phyloP scores from a whole-genome alignment of 148 eudicot species.

The Agrostemma githago region DNA sequence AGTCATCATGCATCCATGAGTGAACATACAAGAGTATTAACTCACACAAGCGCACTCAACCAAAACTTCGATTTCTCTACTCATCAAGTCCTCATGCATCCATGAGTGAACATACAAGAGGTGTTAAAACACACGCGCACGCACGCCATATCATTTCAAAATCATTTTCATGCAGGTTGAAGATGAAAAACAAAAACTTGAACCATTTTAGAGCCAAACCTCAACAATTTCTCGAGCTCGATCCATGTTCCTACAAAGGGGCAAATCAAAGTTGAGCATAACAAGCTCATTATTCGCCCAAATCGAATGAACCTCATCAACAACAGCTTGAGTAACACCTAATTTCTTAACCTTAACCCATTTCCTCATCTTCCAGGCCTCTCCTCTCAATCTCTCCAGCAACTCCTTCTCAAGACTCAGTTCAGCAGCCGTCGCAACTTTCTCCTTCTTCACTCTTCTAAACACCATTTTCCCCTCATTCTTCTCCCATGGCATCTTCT shows the following conservation, averaged over 20 bases:
- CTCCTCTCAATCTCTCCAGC: slow-evolving; percentile 66
- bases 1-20: no score
- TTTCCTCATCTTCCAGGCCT: slow-evolving; percentile 54
- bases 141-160: not conserved
- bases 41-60: not conserved
- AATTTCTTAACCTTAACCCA: slow-evolving; percentile 87
- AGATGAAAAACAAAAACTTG: not conserved
- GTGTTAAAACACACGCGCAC: not conserved
- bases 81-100: no score
- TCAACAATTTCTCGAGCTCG: slow-evolving; percentile 89
- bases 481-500: slow-evolving; percentile 74
- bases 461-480: slow-evolving; percentile 45
- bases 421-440: slow-evolving; percentile 54
- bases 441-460: slow-evolving; percentile 56
- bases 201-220: slow-evolving; percentile 35
- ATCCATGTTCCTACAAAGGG: slow-evolving; percentile 81
- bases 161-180: not conserved
- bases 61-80: not conserved
- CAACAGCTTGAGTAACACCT: slow-evolving; percentile 75
- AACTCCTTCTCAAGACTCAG: slow-evolving; percentile 59
- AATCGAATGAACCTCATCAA: slow-evolving; percentile 54
- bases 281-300: slow-evolving; percentile 47
- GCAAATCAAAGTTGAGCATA: slow-evolving; percentile 65
- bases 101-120: not conserved
- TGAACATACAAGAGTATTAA: no score